Evolutionary conservation across 169 alveolate genomes (phyloP), one percentile per base, ranked within the genome.

Genomic region (Cryptosporidium sp.): DNA sequence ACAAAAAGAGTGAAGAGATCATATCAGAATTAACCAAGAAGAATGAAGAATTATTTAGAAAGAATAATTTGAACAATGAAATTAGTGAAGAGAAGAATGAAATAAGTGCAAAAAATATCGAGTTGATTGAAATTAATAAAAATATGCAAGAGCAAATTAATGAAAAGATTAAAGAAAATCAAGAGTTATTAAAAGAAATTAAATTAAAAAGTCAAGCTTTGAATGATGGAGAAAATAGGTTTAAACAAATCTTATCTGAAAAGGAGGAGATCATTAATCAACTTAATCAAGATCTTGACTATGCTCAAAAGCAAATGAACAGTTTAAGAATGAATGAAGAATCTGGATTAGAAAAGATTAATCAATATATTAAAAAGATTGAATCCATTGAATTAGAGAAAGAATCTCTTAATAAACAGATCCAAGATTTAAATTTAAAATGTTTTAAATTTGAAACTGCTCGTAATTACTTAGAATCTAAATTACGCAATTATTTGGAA

Each of bases 1-100:
- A 73, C 18, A 80, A 67, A 39, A 80, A 80, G 69, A 62, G 33
- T 44, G 89, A 65, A 18, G 89, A 65, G n/a, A 37, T 42, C 2
- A 42, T 80, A 21, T 65, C 53, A 8, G 89, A 65, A 18, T 62
- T 80, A 29, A 80, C 89, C 35, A 60, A 67, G 26, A 42, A 23
- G 16, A 65, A 80, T 60, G 80, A 80, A 9, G 75, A 65, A 18
- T 62, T 80, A 51, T 23, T 42, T 53, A 80, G 51, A 37, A 65
- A 65, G 44, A 52, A 18, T 5, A 26, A 72, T 72, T 26, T 23
- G 29, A 65, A 14, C 12, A 37, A 33, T 65, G 26, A 31, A 35
- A n/a, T 7, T 2, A 8, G 21, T 33, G 26, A 65, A 23, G 72
- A 65, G 53, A 65, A 35, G 51, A 29, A 65, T 37, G 72, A 65